A percentile compares a stretch with the other conserved stretches of the same genome.
Evolutionary conservation across 2,329 filamentous ascomycete genomes (phyloP).

Genomic region (Fusarium kyushuense): DNA sequence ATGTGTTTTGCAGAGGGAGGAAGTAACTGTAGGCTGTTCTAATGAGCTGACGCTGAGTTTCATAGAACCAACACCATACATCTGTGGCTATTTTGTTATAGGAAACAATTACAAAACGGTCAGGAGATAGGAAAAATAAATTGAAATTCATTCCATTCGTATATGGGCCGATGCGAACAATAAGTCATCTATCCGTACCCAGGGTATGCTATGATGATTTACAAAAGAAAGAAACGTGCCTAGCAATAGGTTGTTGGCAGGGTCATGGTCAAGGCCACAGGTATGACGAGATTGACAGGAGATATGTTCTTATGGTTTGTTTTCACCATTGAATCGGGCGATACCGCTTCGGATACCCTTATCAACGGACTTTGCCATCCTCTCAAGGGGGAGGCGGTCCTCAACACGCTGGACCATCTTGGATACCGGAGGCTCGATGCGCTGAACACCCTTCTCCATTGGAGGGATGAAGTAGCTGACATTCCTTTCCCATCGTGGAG

Average conservation of each 20-base stretch:
- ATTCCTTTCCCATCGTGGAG: conserved; percentile 70
- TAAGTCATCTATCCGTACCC: conserved; percentile 32
- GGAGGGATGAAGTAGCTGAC: conserved; percentile 65
- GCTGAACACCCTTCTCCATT: conserved; percentile 60
- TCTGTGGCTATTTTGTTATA: background rate
- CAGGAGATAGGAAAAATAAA: background rate
- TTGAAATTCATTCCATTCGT: conserved; percentile 27
- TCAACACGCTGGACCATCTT: conserved; percentile 61
- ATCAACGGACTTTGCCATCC: conserved; percentile 62
- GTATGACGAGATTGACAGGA: background rate
- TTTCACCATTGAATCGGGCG: conserved; percentile 52
- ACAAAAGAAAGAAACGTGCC: conserved; percentile 29
- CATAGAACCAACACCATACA: background rate
- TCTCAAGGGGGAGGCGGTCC: conserved; percentile 62
- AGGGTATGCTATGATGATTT: conserved; percentile 41
- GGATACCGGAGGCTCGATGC: conserved; percentile 62
- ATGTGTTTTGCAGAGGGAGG: background rate
- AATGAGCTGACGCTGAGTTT: background rate
- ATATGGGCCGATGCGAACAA: conserved; percentile 17
- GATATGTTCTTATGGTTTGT: conserved; percentile 33
- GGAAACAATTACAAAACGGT: background rate
- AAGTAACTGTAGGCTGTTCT: background rate
- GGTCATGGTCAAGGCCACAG: background rate
- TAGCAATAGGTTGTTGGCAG: background rate
- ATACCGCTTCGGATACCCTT: conserved; percentile 62